Percentiles rank a stretch among this genome's conserved stretches.
phyloP scores from a whole-genome alignment of 179 eudicot genomes.

The Silene noctiflora region DNA sequence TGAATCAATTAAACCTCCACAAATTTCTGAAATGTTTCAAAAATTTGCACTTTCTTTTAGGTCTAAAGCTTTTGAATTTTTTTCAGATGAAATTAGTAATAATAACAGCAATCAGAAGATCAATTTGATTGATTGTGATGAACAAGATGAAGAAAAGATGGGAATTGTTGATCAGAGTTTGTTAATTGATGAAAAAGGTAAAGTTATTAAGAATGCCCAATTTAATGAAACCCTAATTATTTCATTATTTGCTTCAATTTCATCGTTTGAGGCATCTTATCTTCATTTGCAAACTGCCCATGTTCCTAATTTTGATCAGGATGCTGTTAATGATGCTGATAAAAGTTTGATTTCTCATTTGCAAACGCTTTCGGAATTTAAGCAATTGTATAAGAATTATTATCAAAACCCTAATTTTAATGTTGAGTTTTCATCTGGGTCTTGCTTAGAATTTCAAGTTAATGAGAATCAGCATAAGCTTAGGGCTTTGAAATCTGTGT shows the following conservation, averaged over 20 bases:
- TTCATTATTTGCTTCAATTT: conserved; percentile 66
- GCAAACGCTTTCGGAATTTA: conserved; percentile 61
- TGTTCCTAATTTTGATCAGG: conserved; percentile 59
- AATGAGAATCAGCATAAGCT: conserved; percentile 97
- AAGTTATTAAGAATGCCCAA: conserved; percentile 32
- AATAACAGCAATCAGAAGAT: conserved; percentile 27
- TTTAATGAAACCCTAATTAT: conserved; percentile 51
- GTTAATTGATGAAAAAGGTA: conserved; percentile 29
- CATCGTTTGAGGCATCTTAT: conserved; percentile 85
- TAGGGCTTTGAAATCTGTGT: conserved; percentile 66
- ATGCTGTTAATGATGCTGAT: conserved; percentile 52
- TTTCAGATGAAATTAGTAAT: conserved; percentile 40
- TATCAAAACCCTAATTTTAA: conserved; percentile 39
- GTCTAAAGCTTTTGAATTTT: conserved; percentile 80
- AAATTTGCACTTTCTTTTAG: conserved; percentile 87
- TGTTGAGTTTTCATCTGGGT: conserved; percentile 53
- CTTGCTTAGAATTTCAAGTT: conserved; percentile 79
- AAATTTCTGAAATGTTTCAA: conserved; percentile 76
- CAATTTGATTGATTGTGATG: conserved; percentile 39
- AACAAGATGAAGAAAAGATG: conserved; percentile 49
- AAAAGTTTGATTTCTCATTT: conserved; percentile 58
- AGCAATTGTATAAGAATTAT: conserved; percentile 47
- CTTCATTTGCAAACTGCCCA: conserved; percentile 84
- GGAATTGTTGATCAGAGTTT: conserved; percentile 25
- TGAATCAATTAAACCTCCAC: conserved; percentile 49